phyloP scores from a whole-genome alignment of 768 basidiomycete genomes.

The Tubosaeta brunneosetosa region DNA sequence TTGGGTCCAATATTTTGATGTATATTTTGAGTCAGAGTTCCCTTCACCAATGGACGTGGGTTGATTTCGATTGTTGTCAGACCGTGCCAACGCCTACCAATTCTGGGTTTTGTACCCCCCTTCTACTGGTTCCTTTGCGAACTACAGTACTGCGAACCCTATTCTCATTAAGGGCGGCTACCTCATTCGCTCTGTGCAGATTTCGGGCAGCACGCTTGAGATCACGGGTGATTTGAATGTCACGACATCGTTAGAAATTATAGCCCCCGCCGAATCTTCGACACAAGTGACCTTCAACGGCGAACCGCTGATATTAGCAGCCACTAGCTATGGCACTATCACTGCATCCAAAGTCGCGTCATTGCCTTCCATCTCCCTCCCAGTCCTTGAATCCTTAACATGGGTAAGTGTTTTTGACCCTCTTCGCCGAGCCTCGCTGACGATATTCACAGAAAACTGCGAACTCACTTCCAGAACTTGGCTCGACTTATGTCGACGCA shows the following conservation, averaged over 20 bases:
- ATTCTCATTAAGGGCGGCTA: constrained; percentile 48
- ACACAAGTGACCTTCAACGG: constrained; percentile 43
- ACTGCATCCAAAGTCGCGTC: constrained; percentile 16
- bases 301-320: constrained; percentile 25
- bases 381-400: constrained; percentile 15
- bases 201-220: constrained; percentile 35
- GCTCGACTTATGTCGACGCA: constrained; percentile 36
- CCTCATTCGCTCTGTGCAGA: constrained; percentile 38
- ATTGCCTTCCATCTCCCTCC: constrained; percentile 16
- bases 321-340: constrained; percentile 42
- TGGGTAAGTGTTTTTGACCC: constrained; percentile 8
- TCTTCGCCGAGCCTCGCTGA: background rate
- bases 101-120: constrained; percentile 47
- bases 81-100: constrained; percentile 46
- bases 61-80: constrained; percentile 23
- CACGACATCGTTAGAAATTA: constrained; percentile 43
- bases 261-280: constrained; percentile 40
- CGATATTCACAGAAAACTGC: constrained; percentile 18
- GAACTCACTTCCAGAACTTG: constrained; percentile 35
- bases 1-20: constrained; percentile 36
- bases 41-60: background rate
- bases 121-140: constrained; percentile 32
- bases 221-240: constrained; percentile 42
- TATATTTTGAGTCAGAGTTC: constrained; percentile 41
- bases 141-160: constrained; percentile 37